Base-by-base conservation (phyloP, 2,329 filamentous ascomycete species). In the Calonectria hongkongensis region DNA sequence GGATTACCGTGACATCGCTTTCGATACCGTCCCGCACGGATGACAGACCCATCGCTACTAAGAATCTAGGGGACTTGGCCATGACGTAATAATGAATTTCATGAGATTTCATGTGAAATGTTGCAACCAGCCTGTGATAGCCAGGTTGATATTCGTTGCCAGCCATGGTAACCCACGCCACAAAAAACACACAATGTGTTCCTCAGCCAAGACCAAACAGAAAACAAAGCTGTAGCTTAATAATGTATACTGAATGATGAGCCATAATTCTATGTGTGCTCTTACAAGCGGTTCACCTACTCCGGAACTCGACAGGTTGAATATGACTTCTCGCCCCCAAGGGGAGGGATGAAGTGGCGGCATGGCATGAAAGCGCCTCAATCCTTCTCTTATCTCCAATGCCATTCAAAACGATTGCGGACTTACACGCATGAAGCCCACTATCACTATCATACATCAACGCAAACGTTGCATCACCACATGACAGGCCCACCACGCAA, bases 401-500 rank as follows among this genome's bases (percentile, higher is more conserved):
- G 3, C 33, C 16, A 8, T 41, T 21, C n/a, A n/a, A 9, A n/a
- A 60, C 18, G 36, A 60, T 39, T 41, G 15, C 33, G 18, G 41
- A 66, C 51, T 54, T 66, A 50, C 62, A 66, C 48, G 21, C 4
- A 33, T 18, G 12, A 25, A 21, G 18, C 8, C 45, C 45, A 36
- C 10, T 36, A 13, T 36, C 39, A 33, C 18, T 21, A 28, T 21
- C 28, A 64, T 18, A 51, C 28, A 50, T 6, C 41, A 65, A 65
- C 41, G 30, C 45, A 18, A 36, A 56, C 30, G 27, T 4, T 47
- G 45, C 21, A 72, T 43, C 64, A 71, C 64, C 70, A 68, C 70
- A 68, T 68, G 70, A 72, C 65, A 64, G 25, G 8, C 16, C 25
- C 50, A 27, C 15, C 30, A 68, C 48, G 70, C 58, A 68, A 43